Evolutionary conservation across 768 basidiomycete species (phyloP), one percentile per base, ranked within the genome.

Genomic region (Pulveroboletus ravenelii): DNA sequence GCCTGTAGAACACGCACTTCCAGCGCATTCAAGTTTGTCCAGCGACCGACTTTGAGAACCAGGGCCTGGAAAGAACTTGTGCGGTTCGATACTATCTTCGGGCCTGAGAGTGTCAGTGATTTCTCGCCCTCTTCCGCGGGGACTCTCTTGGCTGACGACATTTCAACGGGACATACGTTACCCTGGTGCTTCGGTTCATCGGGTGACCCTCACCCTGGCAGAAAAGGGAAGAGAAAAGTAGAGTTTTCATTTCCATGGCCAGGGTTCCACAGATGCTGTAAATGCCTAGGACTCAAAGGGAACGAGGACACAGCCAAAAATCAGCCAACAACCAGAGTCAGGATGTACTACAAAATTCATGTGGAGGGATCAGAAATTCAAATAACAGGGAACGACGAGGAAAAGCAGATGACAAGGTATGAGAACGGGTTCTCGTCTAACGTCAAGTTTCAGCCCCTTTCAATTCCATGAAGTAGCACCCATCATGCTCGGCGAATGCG

Each of bases 401-500:
- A 15, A 32, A 29, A 44, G 25, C 9, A 29, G 36, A 10, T 18
- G 10, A 4, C 10, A 14, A 36, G 43, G 31, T 37, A 41, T 23
- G 23, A 7, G 30, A 32, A 14, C 3, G 15, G 23, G 10, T 25
- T 23, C 18, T 4, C 6, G 35, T 31, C 27, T n/a, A 34, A 39
- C 27, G 15, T 27, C 31, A 23, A 34, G 17, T 36, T 18, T 27
- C 20, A n/a, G 35, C 14, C 35, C 12, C 29, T 6, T 30, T 56
- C 38, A 64, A 25, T 56, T 63, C 63, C 63, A 64, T 23, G 63
- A 50, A 32, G 53, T 64, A 9, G 53, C 35, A 18, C 36, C 60
- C 12, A 70, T 60, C 51, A 74, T 64, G 48, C 70, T 73, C 6
- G 82, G 82, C 1, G 82, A 82, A 50, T 75, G 74, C 17, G 80